Percentiles rank a stretch among this genome's conserved stretches.
phyloP scores from a whole-genome alignment of 2,329 filamentous ascomycete genomes.

The Trichoderma harzianum region DNA sequence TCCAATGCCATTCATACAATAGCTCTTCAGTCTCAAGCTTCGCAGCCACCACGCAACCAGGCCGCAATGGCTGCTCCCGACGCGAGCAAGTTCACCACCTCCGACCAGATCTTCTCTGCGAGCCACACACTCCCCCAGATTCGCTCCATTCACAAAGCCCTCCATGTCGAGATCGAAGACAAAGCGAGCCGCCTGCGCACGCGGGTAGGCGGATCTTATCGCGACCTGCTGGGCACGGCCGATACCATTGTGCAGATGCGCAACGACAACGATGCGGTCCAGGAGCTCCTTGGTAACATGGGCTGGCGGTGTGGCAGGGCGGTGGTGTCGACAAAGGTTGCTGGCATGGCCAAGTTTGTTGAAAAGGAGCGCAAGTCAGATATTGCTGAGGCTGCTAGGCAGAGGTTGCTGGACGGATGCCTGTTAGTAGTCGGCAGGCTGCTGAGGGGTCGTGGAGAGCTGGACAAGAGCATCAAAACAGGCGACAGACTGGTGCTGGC shows the following conservation, averaged over 20 bases:
- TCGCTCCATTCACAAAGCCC: conserved; percentile 57
- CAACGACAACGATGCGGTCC: conserved; percentile 68
- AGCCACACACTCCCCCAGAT: conserved; percentile 61
- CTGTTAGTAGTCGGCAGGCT: conserved; percentile 47
- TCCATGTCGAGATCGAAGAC: conserved; percentile 59
- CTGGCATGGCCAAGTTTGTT: conserved; percentile 51
- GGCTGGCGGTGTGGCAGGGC: conserved; percentile 73
- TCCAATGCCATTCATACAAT: conserved; percentile 10
- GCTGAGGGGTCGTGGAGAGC: conserved; percentile 40
- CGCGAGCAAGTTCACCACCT: conserved; percentile 46
- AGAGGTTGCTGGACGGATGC: conserved; percentile 52
- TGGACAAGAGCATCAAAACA: conserved; percentile 32
- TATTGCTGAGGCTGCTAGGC: conserved; percentile 39
- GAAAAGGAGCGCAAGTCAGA: conserved; percentile 27
- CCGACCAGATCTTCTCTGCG: conserved; percentile 53
- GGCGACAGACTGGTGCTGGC: conserved; percentile 55
- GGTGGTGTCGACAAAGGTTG: conserved; percentile 63
- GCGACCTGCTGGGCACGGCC: conserved; percentile 85
- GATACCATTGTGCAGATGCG: conserved; percentile 94
- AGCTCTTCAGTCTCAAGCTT: not conserved
- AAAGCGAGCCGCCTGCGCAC: conserved; percentile 60
- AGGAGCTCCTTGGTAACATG: conserved; percentile 67
- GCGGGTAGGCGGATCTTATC: conserved; percentile 68
- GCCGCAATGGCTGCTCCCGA: conserved; percentile 44
- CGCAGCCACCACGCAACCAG: not conserved